Conservation (phyloP, 2,329 filamentous ascomycete genomes). For the Colletotrichum plurivorum region DNA sequence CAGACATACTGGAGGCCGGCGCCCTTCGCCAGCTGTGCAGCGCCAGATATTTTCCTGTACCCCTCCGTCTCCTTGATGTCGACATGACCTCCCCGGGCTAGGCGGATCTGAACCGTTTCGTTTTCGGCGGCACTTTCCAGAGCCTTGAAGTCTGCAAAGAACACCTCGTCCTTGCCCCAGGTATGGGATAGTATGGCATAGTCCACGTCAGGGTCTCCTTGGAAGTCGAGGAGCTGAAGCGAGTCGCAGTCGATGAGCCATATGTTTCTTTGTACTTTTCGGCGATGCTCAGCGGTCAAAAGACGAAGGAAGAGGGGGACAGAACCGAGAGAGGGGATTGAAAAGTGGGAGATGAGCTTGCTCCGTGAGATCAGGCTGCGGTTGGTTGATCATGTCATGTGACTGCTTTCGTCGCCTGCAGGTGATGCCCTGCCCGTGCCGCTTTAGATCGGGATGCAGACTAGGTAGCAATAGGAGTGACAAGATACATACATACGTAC, state of each 20-base stretch:
- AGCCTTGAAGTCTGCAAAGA: slow-evolving; percentile 44
- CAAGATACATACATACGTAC: too few relatives aligned
- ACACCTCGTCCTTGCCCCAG: slow-evolving; percentile 50
- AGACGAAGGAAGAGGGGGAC: too few relatives aligned
- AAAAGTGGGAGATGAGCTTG: too few relatives aligned
- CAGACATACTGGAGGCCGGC: slow-evolving; percentile 41
- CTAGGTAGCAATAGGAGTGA: too few relatives aligned
- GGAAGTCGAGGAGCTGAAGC: slow-evolving; percentile 43
- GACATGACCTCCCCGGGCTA: background rate
- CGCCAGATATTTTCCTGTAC: slow-evolving; percentile 4
- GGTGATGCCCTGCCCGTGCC: too few relatives aligned
- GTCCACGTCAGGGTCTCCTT: slow-evolving; percentile 34
- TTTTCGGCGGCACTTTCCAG: background rate
- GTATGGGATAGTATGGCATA: slow-evolving; percentile 56
- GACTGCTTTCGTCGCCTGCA: too few relatives aligned
- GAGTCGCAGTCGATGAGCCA: slow-evolving; percentile 45
- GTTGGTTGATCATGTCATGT: too few relatives aligned
- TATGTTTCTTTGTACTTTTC: slow-evolving; percentile 37
- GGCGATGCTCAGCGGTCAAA: too few relatives aligned
- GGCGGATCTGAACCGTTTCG: background rate
- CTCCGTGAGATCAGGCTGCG: too few relatives aligned
- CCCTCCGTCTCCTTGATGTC: background rate
- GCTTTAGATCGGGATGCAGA: too few relatives aligned
- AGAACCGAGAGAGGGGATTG: too few relatives aligned
- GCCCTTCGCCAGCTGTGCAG: slow-evolving; percentile 35